Base-by-base conservation (phyloP, 805 yeast genomes). In the Lachancea thermotolerans region DNA sequence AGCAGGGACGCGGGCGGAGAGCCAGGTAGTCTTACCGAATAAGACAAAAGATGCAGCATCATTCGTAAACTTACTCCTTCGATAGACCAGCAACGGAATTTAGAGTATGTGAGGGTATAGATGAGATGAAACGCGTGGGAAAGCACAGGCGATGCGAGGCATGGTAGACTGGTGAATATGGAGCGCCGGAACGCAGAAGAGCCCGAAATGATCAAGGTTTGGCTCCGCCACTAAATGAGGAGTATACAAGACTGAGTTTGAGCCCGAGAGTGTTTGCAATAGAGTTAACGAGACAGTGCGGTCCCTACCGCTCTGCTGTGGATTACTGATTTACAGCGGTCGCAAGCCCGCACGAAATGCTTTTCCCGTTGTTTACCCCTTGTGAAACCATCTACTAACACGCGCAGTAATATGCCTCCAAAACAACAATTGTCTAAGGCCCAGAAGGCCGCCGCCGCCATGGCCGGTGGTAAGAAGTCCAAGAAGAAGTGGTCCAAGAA, bases 401-500 rank as follows among this genome's bases (percentile, higher is more conserved):
- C 29, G 10, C n/a, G 5, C 40, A 38, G 40, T 63, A 77, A 82
- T 75, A 88, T 91, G 97, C 96, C 97, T 77, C 96, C 96, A 81
- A 91, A 91, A 80, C 79, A 87, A 79, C 97, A 91, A 83, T 90
- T 88, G 77, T 85, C 96, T 70, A 91, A 91, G 81, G 97, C 97
- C 77, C 97, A 96, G 71, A 91, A 91, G 82, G 96, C 96, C 71
- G 97, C 98, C 70, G 98, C 98, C 80, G 98, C 97, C 75, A 80
- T 88, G 84, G 96, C 97, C 74, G 97, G 97, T 85, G 96, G 97
- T 84, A 90, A 90, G 86, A 89, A 91, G 73, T 88, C 96, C 77
- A 93, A 93, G 89, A 91, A 93, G 95, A 93, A 93, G 96, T 93
- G 98, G 99, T 86, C 95, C 85, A 90, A 91, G 84, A 96, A 96